These are phyloP conservation scores for Penicillium herquei DNA, from an alignment of 495 filamentous ascomycete genomes.

Conservation along the genomic window DNA sequence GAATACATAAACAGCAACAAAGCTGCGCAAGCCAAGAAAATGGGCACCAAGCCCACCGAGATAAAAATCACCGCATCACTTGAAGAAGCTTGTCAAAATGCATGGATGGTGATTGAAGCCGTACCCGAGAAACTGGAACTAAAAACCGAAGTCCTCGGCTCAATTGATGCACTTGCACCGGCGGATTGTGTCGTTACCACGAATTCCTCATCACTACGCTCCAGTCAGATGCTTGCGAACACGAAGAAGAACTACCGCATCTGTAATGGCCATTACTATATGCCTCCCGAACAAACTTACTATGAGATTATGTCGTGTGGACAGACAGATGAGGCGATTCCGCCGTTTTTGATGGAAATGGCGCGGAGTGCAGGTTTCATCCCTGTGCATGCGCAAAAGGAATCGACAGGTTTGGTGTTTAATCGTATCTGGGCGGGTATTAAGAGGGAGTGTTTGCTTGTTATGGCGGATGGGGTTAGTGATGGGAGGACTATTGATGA, in stretches of 20 bases:
- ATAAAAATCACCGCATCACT: slow-evolving; percentile 29
- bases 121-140: slow-evolving; percentile 50
- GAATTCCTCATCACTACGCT: slow-evolving; percentile 36
- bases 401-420: slow-evolving; percentile 50
- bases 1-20: slow-evolving; percentile 33
- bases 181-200: slow-evolving; percentile 48
- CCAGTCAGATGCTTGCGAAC: slow-evolving; percentile 25
- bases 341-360: slow-evolving; percentile 40
- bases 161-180: slow-evolving; percentile 40
- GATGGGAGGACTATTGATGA: slow-evolving; percentile 40
- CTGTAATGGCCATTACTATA: slow-evolving; percentile 53
- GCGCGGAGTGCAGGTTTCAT: slow-evolving; percentile 37
- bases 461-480: slow-evolving; percentile 45
- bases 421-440: slow-evolving; percentile 53
- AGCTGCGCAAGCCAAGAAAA: slow-evolving; percentile 28
- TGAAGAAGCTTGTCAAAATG: slow-evolving; percentile 32
- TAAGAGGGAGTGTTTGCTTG: slow-evolving; percentile 46
- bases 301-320: slow-evolving; percentile 60
- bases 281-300: slow-evolving; percentile 46
- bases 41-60: slow-evolving; percentile 25
- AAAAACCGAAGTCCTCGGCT: slow-evolving; percentile 45
- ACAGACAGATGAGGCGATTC: slow-evolving; percentile 44
- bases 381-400: slow-evolving; percentile 42
- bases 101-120: slow-evolving; percentile 50
- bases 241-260: slow-evolving; percentile 12